phyloP scores from a whole-genome alignment of 805 yeast species.

The Starmera pachycereana region DNA sequence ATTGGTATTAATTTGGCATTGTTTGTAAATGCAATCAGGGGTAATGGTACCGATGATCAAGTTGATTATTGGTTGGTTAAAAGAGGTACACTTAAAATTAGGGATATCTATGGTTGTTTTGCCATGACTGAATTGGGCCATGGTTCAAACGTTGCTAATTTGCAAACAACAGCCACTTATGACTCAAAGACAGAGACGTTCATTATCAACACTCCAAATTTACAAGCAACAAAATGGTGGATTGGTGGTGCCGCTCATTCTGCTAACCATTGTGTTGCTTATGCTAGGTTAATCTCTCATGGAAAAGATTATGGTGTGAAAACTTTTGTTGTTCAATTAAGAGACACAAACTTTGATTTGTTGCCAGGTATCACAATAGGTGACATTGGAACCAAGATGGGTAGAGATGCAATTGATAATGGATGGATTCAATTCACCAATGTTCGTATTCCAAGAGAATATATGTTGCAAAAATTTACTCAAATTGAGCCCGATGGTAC shows the following conservation, averaged over 20 bases:
- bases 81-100: constrained; percentile 50
- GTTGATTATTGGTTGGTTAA: constrained; percentile 71
- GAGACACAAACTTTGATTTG: constrained; percentile 65
- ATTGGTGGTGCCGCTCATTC: constrained; percentile 97
- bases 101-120: constrained; percentile 72
- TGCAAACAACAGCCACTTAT: constrained; percentile 87
- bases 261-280: constrained; percentile 78
- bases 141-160: constrained; percentile 88
- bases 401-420: constrained; percentile 90
- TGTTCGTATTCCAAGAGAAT: constrained; percentile 76
- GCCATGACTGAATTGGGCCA: constrained; percentile 92
- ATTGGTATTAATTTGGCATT: constrained; percentile 83
- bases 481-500: constrained; percentile 60
- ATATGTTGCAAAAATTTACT: constrained; percentile 73
- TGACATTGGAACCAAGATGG: constrained; percentile 93
- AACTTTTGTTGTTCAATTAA: constrained; percentile 82
- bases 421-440: constrained; percentile 92
- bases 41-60: constrained; percentile 83
- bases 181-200: constrained; percentile 57
- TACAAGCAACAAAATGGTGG: constrained; percentile 98
- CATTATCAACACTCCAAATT: constrained; percentile 73
- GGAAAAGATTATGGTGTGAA: constrained; percentile 89
- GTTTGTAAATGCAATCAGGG: constrained; percentile 70
- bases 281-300: constrained; percentile 72
- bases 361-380: constrained; percentile 78